Base-by-base conservation (phyloP, 164 flowering plant genomes). In the Aristolochia californica region DNA sequence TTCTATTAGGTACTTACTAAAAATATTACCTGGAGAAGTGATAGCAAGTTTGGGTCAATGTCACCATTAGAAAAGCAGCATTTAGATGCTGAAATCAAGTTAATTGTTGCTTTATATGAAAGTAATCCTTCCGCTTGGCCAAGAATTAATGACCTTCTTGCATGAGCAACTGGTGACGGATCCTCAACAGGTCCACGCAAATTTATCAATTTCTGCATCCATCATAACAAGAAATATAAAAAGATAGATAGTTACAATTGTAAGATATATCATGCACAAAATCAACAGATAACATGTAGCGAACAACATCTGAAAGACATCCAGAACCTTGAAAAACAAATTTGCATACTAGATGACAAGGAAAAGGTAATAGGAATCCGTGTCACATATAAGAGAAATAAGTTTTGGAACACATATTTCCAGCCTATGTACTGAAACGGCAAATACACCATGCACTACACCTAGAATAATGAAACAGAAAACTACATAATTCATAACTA, bases 191-290 rank as follows among this genome's bases (percentile, higher is more conserved):
- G 80, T 34, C 83, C 93, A 62, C 72, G 61, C 34, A 74, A 63
- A 62, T 72, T 77, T 61, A 90, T 57, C 83, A 84, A 71, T 69
- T 88, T 83, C 99, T 94, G 91, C 80, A 78, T 45, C 66, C 58
- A 68, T 43, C 69, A 64, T 66, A 34, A 34, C 40, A 34, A 34
- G 1, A 34, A 34, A 34, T 63, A 70, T 69, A 63, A 75, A 58
- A 44, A 66, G 55, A 55, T 16, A 61, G 56, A 18, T 61, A 63
- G 51, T 56, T 63, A 59, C 49, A 61, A 65, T 53, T 20, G 15
- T 64, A n/a, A n/a, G n/a, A n/a, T n/a, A 44, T 25, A 21, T 12
- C 38, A 30, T 16, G 43, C 20, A 9, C 13, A 55, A 18, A 34
- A 34, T 34, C 40, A 34, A 34, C 40, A 34, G 10, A 8, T 34